A percentile compares a stretch with the other conserved stretches of the same genome.
These are phyloP conservation scores for Metschnikowia shivogae DNA, from an alignment of 805 yeast species.

Conservation along the genomic window DNA sequence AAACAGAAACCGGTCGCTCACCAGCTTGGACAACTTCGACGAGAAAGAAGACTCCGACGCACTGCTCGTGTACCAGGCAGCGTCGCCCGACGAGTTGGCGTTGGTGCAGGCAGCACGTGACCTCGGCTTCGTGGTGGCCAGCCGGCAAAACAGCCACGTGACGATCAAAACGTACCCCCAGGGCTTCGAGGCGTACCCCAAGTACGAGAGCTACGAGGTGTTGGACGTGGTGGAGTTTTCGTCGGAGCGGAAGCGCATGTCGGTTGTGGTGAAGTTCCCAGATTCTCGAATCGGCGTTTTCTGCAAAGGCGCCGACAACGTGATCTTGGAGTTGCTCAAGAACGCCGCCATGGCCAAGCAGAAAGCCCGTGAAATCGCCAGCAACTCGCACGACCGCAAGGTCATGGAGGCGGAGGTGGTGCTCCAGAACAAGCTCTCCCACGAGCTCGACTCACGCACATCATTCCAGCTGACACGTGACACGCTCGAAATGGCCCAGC, in stretches of 20 bases:
- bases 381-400: constrained; percentile 58
- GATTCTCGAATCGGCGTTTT: constrained; percentile 69
- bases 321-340: constrained; percentile 71
- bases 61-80: constrained; percentile 76
- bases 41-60: constrained; percentile 28
- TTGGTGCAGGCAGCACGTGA: constrained; percentile 92
- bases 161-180: constrained; percentile 76
- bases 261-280: constrained; percentile 75
- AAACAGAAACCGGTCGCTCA: constrained; percentile 10
- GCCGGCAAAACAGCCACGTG: constrained; percentile 56
- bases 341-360: constrained; percentile 53
- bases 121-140: constrained; percentile 81
- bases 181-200: constrained; percentile 67
- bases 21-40: constrained; percentile 20
- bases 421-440: constrained; percentile 50
- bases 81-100: constrained; percentile 96
- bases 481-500: constrained; percentile 20
- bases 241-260: constrained; percentile 90
- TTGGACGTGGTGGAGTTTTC: constrained; percentile 82
- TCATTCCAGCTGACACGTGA: constrained; percentile 31
- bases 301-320: constrained; percentile 95
- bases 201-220: constrained; percentile 65
- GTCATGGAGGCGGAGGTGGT: constrained; percentile 74
- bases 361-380: constrained; percentile 63
- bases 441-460: constrained; percentile 26